phyloP scores from a whole-genome alignment of 345 rosid species.

The Rubroshorea leprosula region DNA sequence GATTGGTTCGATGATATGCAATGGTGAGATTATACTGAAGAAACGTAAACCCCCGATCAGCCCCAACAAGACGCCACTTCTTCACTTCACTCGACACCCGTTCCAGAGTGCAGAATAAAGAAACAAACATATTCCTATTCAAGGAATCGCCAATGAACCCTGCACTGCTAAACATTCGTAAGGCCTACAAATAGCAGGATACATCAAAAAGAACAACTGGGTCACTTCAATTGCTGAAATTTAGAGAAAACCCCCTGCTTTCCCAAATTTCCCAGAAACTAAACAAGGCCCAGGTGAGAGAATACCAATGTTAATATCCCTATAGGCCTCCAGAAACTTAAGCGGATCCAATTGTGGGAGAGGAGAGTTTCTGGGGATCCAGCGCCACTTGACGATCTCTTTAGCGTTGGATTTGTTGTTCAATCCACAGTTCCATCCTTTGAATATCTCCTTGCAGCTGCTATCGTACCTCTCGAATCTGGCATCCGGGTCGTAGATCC shows the following conservation, averaged over 20 bases:
- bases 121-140: slow-evolving; percentile 93
- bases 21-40: slow-evolving; percentile 70
- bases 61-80: slow-evolving; percentile 93
- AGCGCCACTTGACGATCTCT: slow-evolving; percentile 73
- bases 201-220: not conserved
- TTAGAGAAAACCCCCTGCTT: not conserved
- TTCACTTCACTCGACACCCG: slow-evolving; percentile 50
- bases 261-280: not conserved
- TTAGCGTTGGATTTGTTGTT: slow-evolving; percentile 56
- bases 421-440: slow-evolving; percentile 87
- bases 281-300: not conserved
- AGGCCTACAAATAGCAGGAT: slow-evolving; percentile 22
- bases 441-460: slow-evolving; percentile 84
- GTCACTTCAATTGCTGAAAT: not conserved
- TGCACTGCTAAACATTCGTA: slow-evolving; percentile 49
- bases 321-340: slow-evolving; percentile 41
- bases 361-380: slow-evolving; percentile 64
- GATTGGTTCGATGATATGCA: slow-evolving; percentile 92
- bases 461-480: slow-evolving; percentile 39
- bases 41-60: slow-evolving; percentile 93
- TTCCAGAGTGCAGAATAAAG: slow-evolving; percentile 73
- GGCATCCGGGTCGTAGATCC: slow-evolving; percentile 57
- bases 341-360: slow-evolving; percentile 62
- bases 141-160: slow-evolving; percentile 93
- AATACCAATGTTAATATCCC: slow-evolving; percentile 70